These are phyloP conservation scores for Aspergillus sojae DNA, from an alignment of 2,329 filamentous ascomycete species.

Conservation along the genomic window DNA sequence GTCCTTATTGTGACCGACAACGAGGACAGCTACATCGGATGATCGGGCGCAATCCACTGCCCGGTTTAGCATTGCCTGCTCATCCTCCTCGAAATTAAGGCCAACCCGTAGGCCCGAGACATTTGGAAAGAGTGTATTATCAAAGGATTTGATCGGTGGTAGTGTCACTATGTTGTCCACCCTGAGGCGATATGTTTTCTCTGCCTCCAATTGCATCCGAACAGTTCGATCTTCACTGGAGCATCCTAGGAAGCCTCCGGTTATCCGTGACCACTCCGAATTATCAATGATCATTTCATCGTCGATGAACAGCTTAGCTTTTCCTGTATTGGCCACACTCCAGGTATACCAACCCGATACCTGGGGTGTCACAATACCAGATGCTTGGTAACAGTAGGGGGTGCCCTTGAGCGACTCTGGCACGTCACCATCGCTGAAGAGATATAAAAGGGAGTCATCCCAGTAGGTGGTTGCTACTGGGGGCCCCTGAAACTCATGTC, in stretches of 20 bases:
- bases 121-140: constrained; percentile 5
- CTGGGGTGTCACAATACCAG: constrained; percentile 4
- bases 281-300: constrained; percentile 4
- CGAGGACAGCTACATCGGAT: constrained; percentile 13
- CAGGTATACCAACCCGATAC: constrained; percentile 6
- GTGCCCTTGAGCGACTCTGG: background rate
- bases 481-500: background rate
- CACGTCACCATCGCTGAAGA: constrained; percentile 11
- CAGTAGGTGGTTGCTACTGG: background rate
- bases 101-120: constrained; percentile 3
- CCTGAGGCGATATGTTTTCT: background rate
- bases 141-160: background rate
- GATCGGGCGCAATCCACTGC: constrained; percentile 10
- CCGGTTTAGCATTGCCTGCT: background rate
- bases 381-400: constrained; percentile 7
- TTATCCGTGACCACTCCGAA: background rate
- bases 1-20: constrained; percentile 15
- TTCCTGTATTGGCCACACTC: constrained; percentile 7
- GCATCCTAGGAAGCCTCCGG: constrained; percentile 4
- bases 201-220: background rate
- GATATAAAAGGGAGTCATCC: constrained; percentile 7
- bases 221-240: background rate
- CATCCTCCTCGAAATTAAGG: background rate
- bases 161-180: constrained; percentile 5
- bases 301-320: constrained; percentile 1